These are phyloP conservation scores for Fusarium paranaense DNA, from an alignment of 2,329 filamentous ascomycete species.

Conservation along the genomic window DNA sequence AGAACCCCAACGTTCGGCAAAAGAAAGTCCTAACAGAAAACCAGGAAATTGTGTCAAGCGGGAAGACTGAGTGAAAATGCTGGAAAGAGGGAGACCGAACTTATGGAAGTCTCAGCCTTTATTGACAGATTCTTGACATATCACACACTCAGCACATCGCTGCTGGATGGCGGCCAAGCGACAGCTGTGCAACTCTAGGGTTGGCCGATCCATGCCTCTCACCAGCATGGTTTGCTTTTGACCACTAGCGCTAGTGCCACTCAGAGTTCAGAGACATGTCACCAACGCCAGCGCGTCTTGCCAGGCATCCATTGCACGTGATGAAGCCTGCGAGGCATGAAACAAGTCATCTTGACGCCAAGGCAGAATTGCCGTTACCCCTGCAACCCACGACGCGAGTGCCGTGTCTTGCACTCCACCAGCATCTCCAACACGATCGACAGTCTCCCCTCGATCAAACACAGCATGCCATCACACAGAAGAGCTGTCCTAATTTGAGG, in stretches of 20 bases:
- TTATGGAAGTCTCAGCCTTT: fast-evolving
- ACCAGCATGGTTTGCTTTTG: background rate
- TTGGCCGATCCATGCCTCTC: background rate
- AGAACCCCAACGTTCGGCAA: too few species aligned
- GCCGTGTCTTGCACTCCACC: background rate
- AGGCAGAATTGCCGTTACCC: background rate
- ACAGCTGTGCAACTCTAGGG: background rate
- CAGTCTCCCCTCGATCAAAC: background rate
- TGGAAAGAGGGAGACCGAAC: background rate
- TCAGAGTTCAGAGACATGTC: background rate
- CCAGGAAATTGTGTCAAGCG: too few species aligned
- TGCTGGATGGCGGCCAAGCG: background rate
- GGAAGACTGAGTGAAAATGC: background rate
- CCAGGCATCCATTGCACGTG: background rate
- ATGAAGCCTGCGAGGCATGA: background rate
- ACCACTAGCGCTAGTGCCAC: background rate
- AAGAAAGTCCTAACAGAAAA: too few species aligned
- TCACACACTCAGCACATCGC: background rate
- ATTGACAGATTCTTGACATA: background rate
- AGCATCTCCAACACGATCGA: background rate
- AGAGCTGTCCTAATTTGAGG: background rate
- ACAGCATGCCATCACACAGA: background rate
- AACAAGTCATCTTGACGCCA: background rate
- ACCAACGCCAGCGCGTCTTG: background rate
- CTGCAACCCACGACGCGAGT: background rate